phyloP scores from a whole-genome alignment of 768 basidiomycete species.

The Agrocybe praecox region DNA sequence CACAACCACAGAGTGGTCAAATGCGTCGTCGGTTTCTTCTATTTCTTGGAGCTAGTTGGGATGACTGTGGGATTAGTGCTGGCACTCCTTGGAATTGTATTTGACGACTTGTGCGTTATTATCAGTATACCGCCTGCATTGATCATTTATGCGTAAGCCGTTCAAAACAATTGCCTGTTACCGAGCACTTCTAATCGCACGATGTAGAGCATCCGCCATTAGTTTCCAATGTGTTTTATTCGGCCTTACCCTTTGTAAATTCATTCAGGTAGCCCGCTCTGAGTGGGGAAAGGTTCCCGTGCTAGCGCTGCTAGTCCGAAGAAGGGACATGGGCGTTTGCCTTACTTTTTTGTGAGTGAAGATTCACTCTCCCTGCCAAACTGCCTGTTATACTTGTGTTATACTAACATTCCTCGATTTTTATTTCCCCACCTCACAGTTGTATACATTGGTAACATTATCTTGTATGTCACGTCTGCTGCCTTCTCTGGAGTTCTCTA shows the following conservation, averaged over 20 bases:
- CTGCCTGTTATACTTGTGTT: too few relatives aligned
- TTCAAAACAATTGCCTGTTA: too few relatives aligned
- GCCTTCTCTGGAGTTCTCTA: neutral
- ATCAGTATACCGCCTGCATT: slow-evolving; percentile 25
- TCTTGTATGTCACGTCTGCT: too few relatives aligned
- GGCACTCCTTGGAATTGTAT: slow-evolving; percentile 29
- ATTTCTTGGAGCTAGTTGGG: slow-evolving; percentile 30
- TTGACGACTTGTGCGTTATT: slow-evolving; percentile 34
- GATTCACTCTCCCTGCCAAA: neutral
- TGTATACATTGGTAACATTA: too few relatives aligned
- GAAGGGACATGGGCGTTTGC: slow-evolving; percentile 48
- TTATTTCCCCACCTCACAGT: too few relatives aligned
- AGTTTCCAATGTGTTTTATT: slow-evolving; percentile 42
- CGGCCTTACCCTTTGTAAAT: slow-evolving; percentile 35
- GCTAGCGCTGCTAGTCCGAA: slow-evolving; percentile 37
- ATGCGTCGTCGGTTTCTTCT: slow-evolving; percentile 22
- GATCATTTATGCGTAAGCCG: slow-evolving; percentile 34
- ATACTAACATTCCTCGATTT: too few relatives aligned
- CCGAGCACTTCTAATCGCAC: too few relatives aligned
- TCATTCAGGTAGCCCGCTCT: slow-evolving; percentile 26
- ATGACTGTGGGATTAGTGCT: slow-evolving; percentile 30
- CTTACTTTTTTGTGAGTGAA: slow-evolving; percentile 35
- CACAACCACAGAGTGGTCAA: slow-evolving; percentile 31
- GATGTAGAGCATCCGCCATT: slow-evolving; percentile 26
- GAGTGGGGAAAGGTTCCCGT: slow-evolving; percentile 44